Evolutionary conservation across 2,329 filamentous ascomycete genomes (phyloP).

Genomic region (Cercospora berteroae): DNA sequence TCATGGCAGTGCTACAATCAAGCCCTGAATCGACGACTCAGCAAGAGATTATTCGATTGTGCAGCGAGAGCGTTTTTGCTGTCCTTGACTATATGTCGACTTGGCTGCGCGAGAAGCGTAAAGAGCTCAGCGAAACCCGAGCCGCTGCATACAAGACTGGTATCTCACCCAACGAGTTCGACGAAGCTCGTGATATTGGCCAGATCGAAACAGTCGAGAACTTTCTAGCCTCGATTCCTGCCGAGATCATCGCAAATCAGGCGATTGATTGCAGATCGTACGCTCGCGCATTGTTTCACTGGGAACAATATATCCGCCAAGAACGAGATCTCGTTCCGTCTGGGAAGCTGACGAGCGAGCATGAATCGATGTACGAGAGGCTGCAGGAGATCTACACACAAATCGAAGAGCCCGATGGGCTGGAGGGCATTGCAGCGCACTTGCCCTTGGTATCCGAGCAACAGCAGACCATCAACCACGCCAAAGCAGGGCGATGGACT

Average conservation of each 20-base stretch:
- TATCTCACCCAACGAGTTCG: conserved; percentile 46
- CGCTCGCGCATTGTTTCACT: conserved; percentile 85
- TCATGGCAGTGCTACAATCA: conserved; percentile 68
- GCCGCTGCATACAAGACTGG: conserved; percentile 46
- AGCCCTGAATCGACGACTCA: conserved; percentile 58
- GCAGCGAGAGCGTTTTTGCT: conserved; percentile 89
- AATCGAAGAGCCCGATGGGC: conserved; percentile 95
- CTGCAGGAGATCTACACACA: conserved; percentile 94
- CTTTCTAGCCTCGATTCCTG: conserved; percentile 67
- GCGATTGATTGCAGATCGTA: conserved; percentile 95
- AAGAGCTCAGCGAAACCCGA: conserved; percentile 44
- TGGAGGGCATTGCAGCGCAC: conserved; percentile 89
- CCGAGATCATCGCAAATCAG: conserved; percentile 72
- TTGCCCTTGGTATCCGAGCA: conserved; percentile 84
- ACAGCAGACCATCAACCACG: conserved; percentile 88
- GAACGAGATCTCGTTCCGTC: conserved; percentile 42
- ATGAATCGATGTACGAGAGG: conserved; percentile 55
- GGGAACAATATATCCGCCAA: conserved; percentile 83
- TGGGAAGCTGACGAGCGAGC: conserved; percentile 42
- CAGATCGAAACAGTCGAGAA: conserved; percentile 66
- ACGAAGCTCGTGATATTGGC: conserved; percentile 54
- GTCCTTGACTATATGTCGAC: conserved; percentile 87
- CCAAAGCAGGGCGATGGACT: conserved; percentile 89
- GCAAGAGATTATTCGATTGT: conserved; percentile 75
- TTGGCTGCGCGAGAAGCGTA: conserved; percentile 80